phyloP scores from a whole-genome alignment of 352 stramenopile genomes.

The Pythium phragmiticola region DNA sequence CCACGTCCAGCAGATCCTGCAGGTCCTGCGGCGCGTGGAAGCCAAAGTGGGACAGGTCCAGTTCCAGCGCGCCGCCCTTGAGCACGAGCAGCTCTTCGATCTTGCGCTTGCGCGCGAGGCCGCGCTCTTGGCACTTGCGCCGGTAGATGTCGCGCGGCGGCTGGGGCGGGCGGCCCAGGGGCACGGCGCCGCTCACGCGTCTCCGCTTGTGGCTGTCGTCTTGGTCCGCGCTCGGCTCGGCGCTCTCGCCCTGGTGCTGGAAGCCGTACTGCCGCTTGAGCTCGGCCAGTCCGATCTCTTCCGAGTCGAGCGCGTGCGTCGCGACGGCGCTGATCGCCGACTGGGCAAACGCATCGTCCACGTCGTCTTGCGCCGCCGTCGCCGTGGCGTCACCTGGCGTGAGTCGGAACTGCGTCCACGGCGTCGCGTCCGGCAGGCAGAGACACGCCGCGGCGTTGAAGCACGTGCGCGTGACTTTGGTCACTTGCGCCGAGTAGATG shows the following conservation, averaged over 20 bases:
- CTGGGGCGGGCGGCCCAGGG: slow-evolving; percentile 13
- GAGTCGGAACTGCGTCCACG: slow-evolving; percentile 58
- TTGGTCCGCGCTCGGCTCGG: slow-evolving; percentile 17
- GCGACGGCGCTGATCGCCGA: slow-evolving; percentile 20
- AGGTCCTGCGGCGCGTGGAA: slow-evolving; percentile 58
- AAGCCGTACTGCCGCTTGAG: slow-evolving; percentile 73
- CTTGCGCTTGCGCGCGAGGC: slow-evolving; percentile 35
- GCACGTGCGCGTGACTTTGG: slow-evolving; percentile 40
- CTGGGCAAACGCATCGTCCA: slow-evolving; percentile 17
- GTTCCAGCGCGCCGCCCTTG: slow-evolving; percentile 34
- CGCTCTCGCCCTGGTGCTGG: slow-evolving; percentile 24
- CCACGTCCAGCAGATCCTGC: slow-evolving; percentile 47
- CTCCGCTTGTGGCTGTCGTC: slow-evolving; percentile 26
- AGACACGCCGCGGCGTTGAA: slow-evolving; percentile 40
- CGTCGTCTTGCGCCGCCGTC: neutral
- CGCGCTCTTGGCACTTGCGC: slow-evolving; percentile 47
- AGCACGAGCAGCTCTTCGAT: slow-evolving; percentile 43
- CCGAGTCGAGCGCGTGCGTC: slow-evolving; percentile 18
- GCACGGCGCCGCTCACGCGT: slow-evolving; percentile 7
- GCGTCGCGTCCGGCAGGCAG: slow-evolving; percentile 46
- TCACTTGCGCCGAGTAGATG: slow-evolving; percentile 9
- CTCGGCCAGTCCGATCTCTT: slow-evolving; percentile 56
- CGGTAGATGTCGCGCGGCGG: slow-evolving; percentile 24
- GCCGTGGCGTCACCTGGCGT: slow-evolving; percentile 15
- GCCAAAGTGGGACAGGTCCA: slow-evolving; percentile 50